These are phyloP conservation scores for Lobosporangium transversale DNA, from an alignment of 192 early-diverging fungal genomes.

Conservation along the genomic window DNA sequence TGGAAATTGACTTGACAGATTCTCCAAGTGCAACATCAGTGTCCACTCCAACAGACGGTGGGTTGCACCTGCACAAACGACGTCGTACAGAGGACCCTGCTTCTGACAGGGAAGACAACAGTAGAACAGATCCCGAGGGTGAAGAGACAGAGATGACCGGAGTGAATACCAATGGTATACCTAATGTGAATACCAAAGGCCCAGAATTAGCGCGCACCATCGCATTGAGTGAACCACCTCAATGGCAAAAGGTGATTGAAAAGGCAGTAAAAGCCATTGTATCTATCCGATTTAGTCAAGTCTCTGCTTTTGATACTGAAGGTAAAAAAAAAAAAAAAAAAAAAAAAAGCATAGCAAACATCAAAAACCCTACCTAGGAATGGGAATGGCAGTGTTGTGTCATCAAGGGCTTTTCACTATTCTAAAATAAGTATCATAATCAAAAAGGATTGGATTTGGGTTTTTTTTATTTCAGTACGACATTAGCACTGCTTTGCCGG, in stretches of 20 bases:
- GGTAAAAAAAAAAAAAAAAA: constrained; percentile 29
- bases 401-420: no score
- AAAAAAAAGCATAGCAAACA: not conserved
- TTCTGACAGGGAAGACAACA: constrained; percentile 29
- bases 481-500: no score
- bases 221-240: constrained; percentile 56
- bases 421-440: no score
- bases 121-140: constrained; percentile 34
- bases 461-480: no score
- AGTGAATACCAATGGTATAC: not conserved
- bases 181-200: no score
- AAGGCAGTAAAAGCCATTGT: constrained; percentile 77
- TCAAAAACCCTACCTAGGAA: no score
- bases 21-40: constrained; percentile 49
- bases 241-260: constrained; percentile 79
- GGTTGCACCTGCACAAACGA: constrained; percentile 49
- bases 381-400: no score
- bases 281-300: constrained; percentile 78
- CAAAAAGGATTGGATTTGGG: no score
- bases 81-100: constrained; percentile 46
- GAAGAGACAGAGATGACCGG: constrained; percentile 25
- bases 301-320: constrained; percentile 84
- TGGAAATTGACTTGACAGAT: constrained; percentile 54
- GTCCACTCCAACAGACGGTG: constrained; percentile 44
- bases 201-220: constrained; percentile 24